Percentiles rank a stretch among this genome's conserved stretches.
phyloP scores from a whole-genome alignment of 2,329 filamentous ascomycete genomes.

The Fusarium brevicatenulatum region DNA sequence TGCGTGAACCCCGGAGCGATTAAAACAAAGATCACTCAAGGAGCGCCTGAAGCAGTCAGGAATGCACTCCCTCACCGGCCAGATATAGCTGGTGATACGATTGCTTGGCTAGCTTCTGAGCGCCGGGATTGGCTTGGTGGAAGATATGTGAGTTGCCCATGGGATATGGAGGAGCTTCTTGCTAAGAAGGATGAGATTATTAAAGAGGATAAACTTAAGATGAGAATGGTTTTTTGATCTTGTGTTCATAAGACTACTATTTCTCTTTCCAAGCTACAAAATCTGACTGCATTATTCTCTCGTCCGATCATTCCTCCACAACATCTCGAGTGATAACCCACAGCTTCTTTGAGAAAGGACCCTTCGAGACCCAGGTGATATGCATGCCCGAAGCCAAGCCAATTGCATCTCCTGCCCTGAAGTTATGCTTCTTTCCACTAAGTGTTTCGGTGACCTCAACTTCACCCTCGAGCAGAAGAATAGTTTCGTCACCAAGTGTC shows the following conservation, averaged over 20 bases:
- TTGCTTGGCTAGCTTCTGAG: neutral
- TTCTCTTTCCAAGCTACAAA: no score
- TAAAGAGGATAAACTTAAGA: neutral
- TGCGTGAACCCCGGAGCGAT: rapidly evolving
- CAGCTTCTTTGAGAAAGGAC: conserved; percentile 3
- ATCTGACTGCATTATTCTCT: no score
- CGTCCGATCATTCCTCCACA: no score
- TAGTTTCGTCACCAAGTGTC: neutral
- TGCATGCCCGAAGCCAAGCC: conserved; percentile 5
- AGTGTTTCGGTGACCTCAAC: neutral
- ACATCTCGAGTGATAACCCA: conserved; percentile 5
- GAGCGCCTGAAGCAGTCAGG: neutral
- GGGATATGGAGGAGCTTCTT: neutral
- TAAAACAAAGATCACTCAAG: neutral
- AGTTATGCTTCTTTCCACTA: neutral
- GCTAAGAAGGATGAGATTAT: neutral
- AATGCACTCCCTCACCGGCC: neutral
- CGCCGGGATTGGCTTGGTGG: neutral
- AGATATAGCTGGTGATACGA: neutral
- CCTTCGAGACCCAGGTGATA: conserved; percentile 10
- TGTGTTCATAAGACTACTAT: no score
- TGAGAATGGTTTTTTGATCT: neutral
- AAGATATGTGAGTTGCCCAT: neutral
- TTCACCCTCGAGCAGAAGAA: conserved; percentile 2
- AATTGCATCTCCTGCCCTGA: conserved; percentile 8